Evolutionary conservation across 768 basidiomycete genomes (phyloP).

Genomic region (Leucocoprinus leucothites): DNA sequence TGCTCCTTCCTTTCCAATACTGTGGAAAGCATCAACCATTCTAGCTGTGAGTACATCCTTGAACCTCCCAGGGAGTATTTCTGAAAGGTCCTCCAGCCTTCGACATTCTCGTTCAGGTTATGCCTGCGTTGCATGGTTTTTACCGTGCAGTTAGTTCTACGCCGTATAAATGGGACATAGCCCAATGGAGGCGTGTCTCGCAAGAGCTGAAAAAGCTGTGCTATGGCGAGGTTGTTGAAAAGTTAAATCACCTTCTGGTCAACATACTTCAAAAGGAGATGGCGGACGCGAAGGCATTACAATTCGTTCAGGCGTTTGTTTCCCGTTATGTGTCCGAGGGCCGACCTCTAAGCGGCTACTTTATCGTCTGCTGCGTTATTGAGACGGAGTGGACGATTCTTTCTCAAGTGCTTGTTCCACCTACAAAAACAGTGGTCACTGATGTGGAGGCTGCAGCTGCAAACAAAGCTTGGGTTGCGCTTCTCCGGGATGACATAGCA

Average conservation of each 20-base stretch:
- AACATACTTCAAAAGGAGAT: constrained; percentile 60
- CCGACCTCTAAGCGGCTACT: constrained; percentile 82
- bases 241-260: constrained; percentile 64
- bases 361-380: constrained; percentile 85
- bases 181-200: constrained; percentile 62
- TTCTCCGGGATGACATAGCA: constrained; percentile 53
- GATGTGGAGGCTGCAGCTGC: constrained; percentile 76
- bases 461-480: constrained; percentile 73
- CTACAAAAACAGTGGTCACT: constrained; percentile 23
- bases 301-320: constrained; percentile 66
- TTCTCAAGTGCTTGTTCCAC: constrained; percentile 58
- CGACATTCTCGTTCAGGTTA: constrained; percentile 70
- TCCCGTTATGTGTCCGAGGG: constrained; percentile 73
- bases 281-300: constrained; percentile 44
- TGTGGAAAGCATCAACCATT: constrained; percentile 51
- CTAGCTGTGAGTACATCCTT: constrained; percentile 43
- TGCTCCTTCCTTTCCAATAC: constrained; percentile 55
- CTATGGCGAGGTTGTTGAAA: constrained; percentile 62
- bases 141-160: constrained; percentile 84
- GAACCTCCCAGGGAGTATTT: background rate
- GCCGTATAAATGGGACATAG: constrained; percentile 66
- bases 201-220: constrained; percentile 57
- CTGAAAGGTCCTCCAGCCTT: constrained; percentile 42
- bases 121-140: constrained; percentile 82
- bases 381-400: constrained; percentile 85